Base-by-base conservation (phyloP, 1,139 yeast species). In the Candida dubliniensis region DNA sequence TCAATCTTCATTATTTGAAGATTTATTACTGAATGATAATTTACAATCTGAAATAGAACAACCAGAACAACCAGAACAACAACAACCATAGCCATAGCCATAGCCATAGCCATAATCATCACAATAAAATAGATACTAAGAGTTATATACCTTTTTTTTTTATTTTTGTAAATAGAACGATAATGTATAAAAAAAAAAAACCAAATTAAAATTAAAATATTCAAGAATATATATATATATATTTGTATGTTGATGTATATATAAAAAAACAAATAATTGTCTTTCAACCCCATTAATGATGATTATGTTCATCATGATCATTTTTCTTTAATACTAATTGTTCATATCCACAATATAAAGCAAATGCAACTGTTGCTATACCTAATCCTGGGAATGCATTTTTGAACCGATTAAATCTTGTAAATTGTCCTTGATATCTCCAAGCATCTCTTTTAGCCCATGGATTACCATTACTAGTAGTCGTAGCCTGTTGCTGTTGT, bases 351-450 rank as follows among this genome's bases (percentile, higher is more conserved):
- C 79, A 74, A 63, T 84, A 84, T 13, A 78, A 74, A 30, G 82
- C 71, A 60, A 88, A 88, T 6, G 93, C 93, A 30, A 82, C 93
- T 27, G 84, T 75, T 35, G 93, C 96, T 42, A 84, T 77, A 35
- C 90, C 89, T 44, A 88, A 77, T 2, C 96, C 96, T 2, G 96
- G 96, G 60, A 88, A 79, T n/a, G 87, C 77, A 47, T 81, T 81
- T 58, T 75, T 82, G 66, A 82, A 84, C 58, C 95, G 74, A 67
- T 84, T 82, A 45, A 70, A 68, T 56, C 91, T 81, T 47, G 86
- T 76, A 70, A 88, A 88, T 47, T 83, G 87, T 48, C 95, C 95
- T 58, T 82, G 84, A 66, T 81, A 85, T 74, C 96, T 82, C 96
- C 96, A 88, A 44, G 95, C 95, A 64, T 88, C 96, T 77, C 96